Conservation (phyloP, 164 flowering plant species). For the Macadamia integrifolia region DNA sequence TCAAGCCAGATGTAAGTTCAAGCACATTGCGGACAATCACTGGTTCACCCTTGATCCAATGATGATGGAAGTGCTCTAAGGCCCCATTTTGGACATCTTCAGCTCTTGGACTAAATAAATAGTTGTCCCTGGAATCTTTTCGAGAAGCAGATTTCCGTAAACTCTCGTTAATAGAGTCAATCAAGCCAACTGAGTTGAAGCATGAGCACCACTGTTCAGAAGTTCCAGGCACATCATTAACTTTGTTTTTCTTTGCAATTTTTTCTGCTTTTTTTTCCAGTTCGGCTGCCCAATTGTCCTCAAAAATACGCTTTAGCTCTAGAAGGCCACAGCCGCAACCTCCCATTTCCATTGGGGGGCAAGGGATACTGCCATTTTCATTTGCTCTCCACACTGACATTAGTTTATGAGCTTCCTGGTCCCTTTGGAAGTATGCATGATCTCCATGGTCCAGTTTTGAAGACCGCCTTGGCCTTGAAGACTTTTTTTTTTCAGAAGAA, state of each 20-base stretch:
- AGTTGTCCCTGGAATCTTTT: slow-evolving; percentile 48
- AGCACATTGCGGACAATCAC: slow-evolving; percentile 77
- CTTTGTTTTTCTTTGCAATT: slow-evolving; percentile 12
- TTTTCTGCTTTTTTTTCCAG: slow-evolving; percentile 49
- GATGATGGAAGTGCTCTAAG: slow-evolving; percentile 72
- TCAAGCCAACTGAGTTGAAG: slow-evolving; percentile 17
- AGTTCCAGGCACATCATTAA: slow-evolving; percentile 12
- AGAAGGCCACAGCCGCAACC: slow-evolving; percentile 46
- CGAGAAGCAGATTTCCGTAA: slow-evolving; percentile 65
- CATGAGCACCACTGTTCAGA: slow-evolving; percentile 35
- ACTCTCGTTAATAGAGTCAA: slow-evolving; percentile 7
- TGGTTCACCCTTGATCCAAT: slow-evolving; percentile 85
- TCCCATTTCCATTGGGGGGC: slow-evolving; percentile 37
- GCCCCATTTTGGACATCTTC: slow-evolving; percentile 39
- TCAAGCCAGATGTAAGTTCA: slow-evolving; percentile 58
- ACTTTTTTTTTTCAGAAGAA: background rate
- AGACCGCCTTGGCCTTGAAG: background rate
- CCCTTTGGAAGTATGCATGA: background rate
- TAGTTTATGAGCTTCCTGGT: background rate
- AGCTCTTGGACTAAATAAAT: slow-evolving; percentile 62
- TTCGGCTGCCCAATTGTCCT: slow-evolving; percentile 26
- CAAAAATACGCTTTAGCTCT: slow-evolving; percentile 30
- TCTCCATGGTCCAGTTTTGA: slow-evolving; percentile 8
- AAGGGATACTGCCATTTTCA: slow-evolving; percentile 45
- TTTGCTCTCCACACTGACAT: slow-evolving; percentile 33